Evolutionary conservation across 306 rosid genomes (phyloP).

Genomic region (Canavalia gladiata): DNA sequence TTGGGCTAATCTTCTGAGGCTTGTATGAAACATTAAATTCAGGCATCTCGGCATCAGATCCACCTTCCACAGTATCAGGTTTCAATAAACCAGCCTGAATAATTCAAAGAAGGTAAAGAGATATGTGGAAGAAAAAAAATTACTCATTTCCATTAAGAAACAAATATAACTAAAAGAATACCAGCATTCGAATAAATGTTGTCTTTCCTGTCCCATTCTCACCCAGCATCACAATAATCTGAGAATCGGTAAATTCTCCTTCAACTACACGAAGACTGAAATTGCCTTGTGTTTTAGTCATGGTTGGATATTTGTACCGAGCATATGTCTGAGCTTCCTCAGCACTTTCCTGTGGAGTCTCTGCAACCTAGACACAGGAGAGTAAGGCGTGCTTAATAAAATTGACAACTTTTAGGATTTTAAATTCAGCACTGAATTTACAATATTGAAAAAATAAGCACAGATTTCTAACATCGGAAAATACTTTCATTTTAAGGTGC

Average conservation of each 20-base stretch:
- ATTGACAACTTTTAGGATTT: not conserved
- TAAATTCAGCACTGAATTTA: constrained; percentile 27
- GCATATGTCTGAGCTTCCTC: constrained; percentile 96
- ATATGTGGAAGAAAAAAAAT: not conserved
- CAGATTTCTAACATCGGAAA: not conserved
- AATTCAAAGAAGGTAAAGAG: constrained; percentile 14
- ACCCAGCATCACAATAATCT: constrained; percentile 97
- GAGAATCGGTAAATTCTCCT: constrained; percentile 99
- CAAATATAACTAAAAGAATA: constrained; percentile 50
- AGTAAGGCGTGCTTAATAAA: not conserved
- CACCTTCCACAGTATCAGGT: constrained; percentile 82
- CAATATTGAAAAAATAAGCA: constrained; percentile 17
- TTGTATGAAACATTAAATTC: constrained; percentile 98
- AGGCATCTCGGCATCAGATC: constrained; percentile 80
- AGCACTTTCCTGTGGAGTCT: constrained; percentile 95
- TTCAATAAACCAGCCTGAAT: constrained; percentile 96
- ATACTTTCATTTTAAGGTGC: not conserved
- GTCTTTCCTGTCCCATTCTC: constrained; percentile 99
- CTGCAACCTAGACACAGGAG: constrained; percentile 82
- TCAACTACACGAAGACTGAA: constrained; percentile 84
- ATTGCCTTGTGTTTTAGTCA: constrained; percentile 91
- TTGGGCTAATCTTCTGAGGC: constrained; percentile 98
- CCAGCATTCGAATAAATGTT: constrained; percentile 99
- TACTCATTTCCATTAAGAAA: constrained; percentile 26
- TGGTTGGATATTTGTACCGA: constrained; percentile 89